Evolutionary conservation across 306 rosid genomes (phyloP).

Genomic region (Vachellia collinsii): DNA sequence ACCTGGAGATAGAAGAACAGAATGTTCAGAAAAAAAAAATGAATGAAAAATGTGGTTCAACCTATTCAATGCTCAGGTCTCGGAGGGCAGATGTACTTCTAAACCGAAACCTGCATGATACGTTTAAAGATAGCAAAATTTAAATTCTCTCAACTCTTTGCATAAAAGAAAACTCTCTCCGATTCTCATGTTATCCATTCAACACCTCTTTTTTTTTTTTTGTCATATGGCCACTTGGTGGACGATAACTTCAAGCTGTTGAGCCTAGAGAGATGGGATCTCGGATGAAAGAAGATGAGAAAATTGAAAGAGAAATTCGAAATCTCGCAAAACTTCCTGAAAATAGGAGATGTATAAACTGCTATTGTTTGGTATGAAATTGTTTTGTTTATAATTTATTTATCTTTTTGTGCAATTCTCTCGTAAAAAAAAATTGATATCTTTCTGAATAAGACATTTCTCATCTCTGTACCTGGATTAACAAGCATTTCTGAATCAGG

Average conservation of each 20-base stretch:
- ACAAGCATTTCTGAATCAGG: constrained; percentile 55
- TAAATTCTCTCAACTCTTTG: background rate
- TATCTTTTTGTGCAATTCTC: background rate
- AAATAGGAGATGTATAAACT: constrained; percentile 86
- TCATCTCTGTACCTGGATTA: background rate
- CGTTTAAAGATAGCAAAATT: background rate
- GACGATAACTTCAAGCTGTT: constrained; percentile 15
- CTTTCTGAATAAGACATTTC: background rate
- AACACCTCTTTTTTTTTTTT: background rate
- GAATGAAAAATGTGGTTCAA: no score
- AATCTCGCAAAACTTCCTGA: constrained; percentile 72
- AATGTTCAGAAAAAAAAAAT: background rate
- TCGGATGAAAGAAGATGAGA: constrained; percentile 71
- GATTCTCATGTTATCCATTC: background rate
- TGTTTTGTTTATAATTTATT: background rate
- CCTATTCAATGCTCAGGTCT: background rate
- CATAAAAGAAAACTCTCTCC: background rate
- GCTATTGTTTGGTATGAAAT: constrained; percentile 75
- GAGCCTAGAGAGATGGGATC: constrained; percentile 54
- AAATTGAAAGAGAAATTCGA: constrained; percentile 64
- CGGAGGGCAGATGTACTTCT: background rate
- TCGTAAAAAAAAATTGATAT: background rate
- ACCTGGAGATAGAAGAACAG: background rate
- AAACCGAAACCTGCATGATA: background rate
- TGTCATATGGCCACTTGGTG: background rate